A percentile compares a stretch with the other conserved stretches of the same genome.
Evolutionary conservation across 2,329 filamentous ascomycete genomes (phyloP).

Genomic region (Phialemoniopsis sp.): DNA sequence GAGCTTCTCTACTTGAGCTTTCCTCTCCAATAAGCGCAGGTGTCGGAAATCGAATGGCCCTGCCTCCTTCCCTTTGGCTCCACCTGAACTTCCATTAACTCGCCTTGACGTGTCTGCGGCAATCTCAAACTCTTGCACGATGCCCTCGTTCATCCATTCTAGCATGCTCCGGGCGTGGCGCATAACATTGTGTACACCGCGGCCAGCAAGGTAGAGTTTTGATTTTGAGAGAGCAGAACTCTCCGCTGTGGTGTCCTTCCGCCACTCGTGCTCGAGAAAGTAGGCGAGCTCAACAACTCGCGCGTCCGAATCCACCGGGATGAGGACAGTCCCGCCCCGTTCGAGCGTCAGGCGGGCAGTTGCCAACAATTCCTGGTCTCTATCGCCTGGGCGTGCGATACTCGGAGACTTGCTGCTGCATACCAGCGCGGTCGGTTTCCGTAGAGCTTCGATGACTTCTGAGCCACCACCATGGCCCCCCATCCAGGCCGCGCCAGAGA

Average conservation of each 20-base stretch:
- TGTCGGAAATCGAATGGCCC: conserved; percentile 90
- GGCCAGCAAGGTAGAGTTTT: conserved; percentile 78
- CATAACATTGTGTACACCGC: conserved; percentile 83
- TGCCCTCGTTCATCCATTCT: conserved; percentile 98
- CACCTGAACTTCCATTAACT: conserved; percentile 37
- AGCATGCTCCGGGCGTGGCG: conserved; percentile 91
- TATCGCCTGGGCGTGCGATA: conserved; percentile 72
- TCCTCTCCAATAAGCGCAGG: conserved; percentile 77
- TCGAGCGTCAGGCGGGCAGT: conserved; percentile 75
- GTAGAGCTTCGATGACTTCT: conserved; percentile 88
- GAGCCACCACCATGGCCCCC: conserved; percentile 74
- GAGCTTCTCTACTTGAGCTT: conserved; percentile 72
- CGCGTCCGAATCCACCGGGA: conserved; percentile 94
- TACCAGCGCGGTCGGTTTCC: conserved; percentile 88
- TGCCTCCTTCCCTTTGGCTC: conserved; percentile 45
- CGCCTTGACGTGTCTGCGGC: conserved; percentile 47
- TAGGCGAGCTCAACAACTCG: conserved; percentile 89
- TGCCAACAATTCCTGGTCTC: conserved; percentile 81
- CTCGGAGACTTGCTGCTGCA: conserved; percentile 75
- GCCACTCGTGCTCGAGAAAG: conserved; percentile 88
- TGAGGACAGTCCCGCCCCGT: conserved; percentile 84
- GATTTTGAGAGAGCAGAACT: conserved; percentile 48
- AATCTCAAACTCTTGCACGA: conserved; percentile 86
- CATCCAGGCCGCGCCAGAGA: conserved; percentile 90
- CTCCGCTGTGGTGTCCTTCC: conserved; percentile 50